Base-by-base conservation (phyloP, 2,329 filamentous ascomycete genomes). In the Aspergillus uvarum region DNA sequence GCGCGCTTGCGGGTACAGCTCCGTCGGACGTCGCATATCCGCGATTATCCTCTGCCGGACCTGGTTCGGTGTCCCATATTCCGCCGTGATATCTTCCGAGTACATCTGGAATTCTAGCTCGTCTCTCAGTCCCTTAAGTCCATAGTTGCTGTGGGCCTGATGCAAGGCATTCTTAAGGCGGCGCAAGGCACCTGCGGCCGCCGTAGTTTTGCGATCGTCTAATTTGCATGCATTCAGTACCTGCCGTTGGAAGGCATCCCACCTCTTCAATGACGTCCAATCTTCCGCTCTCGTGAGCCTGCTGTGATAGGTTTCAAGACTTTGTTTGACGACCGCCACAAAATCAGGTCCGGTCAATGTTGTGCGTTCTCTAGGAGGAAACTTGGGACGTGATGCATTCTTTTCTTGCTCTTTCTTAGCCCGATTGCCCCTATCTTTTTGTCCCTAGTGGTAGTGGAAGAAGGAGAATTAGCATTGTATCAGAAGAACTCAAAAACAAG, bases 1-100 rank as follows among this genome's bases (percentile, higher is more conserved):
- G 60, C 96, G 85, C 1, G 95, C 95, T 4, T 85, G 87, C 0
- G 94, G 92, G 71, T 89, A 98, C 94, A 94, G 98, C 74, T 99
- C 95, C 56, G 88, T 84, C 0, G 95, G 95, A 74, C 87, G 92
- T n/a, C 92, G 86, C 65, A 96, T 79, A 76, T 97, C 92, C n/a
- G 91, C 85, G 14, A 96, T 77, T 21, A 82, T 82, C 67, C 81
- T 79, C 67, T 93, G 90, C 31, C 83, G 83, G 49, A 81, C 77
- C 31, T 85, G 77, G 53, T 88, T 78, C 3, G 79, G 80, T 21
- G 79, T 76, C 1, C 87, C 84, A 70, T 89, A 86, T 26, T 79
- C 80, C 2, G 80, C 72, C 12, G 84, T 83, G 59, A 87, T 79
- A 21, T 89, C 77, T 64, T 88, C 87, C 42, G 83, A 86, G 67